These are phyloP conservation scores for Fusarium ambrosium DNA, from an alignment of 2,329 filamentous ascomycete genomes.

Conservation along the genomic window DNA sequence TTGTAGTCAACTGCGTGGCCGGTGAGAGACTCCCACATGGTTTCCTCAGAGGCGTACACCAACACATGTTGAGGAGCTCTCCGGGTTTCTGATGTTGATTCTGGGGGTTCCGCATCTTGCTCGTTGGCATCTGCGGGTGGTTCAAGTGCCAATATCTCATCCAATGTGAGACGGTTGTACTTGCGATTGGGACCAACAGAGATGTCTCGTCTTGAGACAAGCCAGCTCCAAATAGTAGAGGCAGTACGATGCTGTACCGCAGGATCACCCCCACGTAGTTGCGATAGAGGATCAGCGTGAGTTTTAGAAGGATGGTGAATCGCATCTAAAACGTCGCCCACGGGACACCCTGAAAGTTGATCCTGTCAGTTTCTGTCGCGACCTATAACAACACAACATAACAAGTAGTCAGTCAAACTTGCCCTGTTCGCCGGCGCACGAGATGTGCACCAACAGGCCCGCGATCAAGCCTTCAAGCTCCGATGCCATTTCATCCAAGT, in stretches of 20 bases:
- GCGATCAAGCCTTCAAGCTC: conserved; percentile 57
- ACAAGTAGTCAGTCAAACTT: conserved; percentile 34
- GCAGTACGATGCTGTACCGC: conserved; percentile 45
- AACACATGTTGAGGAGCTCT: conserved; percentile 33
- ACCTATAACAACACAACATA: conserved; percentile 2
- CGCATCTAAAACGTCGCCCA: conserved; percentile 50
- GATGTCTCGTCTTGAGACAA: conserved; percentile 52
- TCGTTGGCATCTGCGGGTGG: conserved; percentile 5
- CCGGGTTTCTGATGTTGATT: not conserved
- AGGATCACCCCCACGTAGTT: conserved; percentile 19
- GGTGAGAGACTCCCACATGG: conserved; percentile 71
- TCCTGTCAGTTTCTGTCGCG: conserved; percentile 20
- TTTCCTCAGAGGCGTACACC: conserved; percentile 66
- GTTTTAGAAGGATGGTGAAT: conserved; percentile 46
- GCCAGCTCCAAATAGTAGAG: conserved; percentile 55
- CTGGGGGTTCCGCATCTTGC: conserved; percentile 16
- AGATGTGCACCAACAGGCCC: conserved; percentile 53
- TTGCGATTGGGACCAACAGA: conserved; percentile 51
- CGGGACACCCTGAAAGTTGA: conserved; percentile 48
- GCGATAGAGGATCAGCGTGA: conserved; percentile 28
- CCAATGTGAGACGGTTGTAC: conserved; percentile 57
- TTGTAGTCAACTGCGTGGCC: conserved; percentile 72
- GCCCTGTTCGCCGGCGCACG: conserved; percentile 57
- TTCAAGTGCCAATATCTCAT: conserved; percentile 47
- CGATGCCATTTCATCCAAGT: conserved; percentile 50